Base-by-base conservation (phyloP, 345 rosid genomes). In the Populus euphratica region DNA sequence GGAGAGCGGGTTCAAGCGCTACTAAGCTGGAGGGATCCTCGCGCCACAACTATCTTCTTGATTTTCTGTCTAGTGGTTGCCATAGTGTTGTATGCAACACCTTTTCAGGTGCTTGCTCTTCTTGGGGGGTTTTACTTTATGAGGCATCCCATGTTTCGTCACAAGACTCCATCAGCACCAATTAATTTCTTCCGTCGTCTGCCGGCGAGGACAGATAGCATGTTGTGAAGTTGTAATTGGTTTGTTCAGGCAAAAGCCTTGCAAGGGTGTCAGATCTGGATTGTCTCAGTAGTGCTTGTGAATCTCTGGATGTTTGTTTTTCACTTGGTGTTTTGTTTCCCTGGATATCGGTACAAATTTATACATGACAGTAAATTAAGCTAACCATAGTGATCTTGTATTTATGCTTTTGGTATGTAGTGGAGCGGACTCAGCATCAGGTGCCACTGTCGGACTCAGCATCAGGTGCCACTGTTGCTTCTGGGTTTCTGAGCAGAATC, bases 61-160 rank as follows among this genome's bases (percentile, higher is more conserved):
- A 77, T n/a, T 6, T 73, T 73, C 35, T 81, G 78, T 49, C 44
- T 81, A 9, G 56, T 73, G 36, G 78, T 67, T 73, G 83, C 83
- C 27, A 23, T 81, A 41, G 80, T 81, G 21, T 43, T 81, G 75
- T 81, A 81, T 44, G 79, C 74, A 62, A 73, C 78, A 5, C 78
- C 83, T 13, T 73, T 81, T 68, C 83, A 81, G 71, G 80, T 36
- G 12, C 77, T 81, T 49, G 83, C 68, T 77, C 74, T 81, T 68
- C 25, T 73, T 17, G 74, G 54, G 9, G 83, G 80, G 2, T 35
- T 77, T n/a, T 81, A 81, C 52, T 35, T 35, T 1, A 73, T 81
- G 83, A 81, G 83, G 75, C 83, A 81, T 68, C 83, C 83, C 2
- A 81, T 78, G 78, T 81, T 81, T 74, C 65, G 83, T 69, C 75